Percentiles rank a stretch among this genome's conserved stretches.
Evolutionary conservation across 306 rosid genomes (phyloP).

Genomic region (Ceratonia siliqua): DNA sequence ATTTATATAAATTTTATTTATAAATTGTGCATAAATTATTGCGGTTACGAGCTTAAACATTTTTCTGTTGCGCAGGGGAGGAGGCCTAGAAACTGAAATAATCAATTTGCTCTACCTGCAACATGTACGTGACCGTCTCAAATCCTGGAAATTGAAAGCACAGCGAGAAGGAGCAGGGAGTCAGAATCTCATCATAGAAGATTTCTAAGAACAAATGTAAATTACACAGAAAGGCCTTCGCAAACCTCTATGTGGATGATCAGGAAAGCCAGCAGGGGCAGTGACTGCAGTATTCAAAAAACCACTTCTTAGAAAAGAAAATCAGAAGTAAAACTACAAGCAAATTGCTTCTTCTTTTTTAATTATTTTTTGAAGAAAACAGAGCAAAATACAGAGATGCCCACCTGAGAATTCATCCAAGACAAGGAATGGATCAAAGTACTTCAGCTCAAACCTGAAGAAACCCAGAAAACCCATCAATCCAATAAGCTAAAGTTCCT

Average conservation of each 20-base stretch:
- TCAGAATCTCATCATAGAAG: conserved; percentile 32
- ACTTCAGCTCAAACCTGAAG: conserved; percentile 83
- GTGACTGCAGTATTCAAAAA: conserved; percentile 56
- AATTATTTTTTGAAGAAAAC: conserved; percentile 8
- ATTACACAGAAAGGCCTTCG: background rate
- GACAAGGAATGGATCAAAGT: conserved; percentile 92
- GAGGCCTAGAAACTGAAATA: background rate
- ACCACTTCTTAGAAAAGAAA: conserved; percentile 22
- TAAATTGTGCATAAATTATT: too few species aligned
- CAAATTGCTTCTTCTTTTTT: background rate
- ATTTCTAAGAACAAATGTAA: background rate
- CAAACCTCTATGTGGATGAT: conserved; percentile 98
- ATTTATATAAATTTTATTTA: too few species aligned
- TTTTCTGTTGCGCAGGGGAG: background rate
- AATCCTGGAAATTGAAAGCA: conserved; percentile 61
- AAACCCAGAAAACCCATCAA: conserved; percentile 34
- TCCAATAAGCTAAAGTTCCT: conserved; percentile 25
- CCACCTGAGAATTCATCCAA: conserved; percentile 97
- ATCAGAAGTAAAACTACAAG: background rate
- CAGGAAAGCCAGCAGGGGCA: conserved; percentile 98
- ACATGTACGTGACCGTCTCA: conserved; percentile 98
- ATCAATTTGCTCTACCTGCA: conserved; percentile 64
- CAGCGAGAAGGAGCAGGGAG: background rate
- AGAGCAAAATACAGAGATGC: conserved; percentile 34
- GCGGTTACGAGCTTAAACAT: too few species aligned